Evolutionary conservation across 495 filamentous ascomycete species (phyloP), one percentile per base, ranked within the genome.

Genomic region (Copromyces sp.): DNA sequence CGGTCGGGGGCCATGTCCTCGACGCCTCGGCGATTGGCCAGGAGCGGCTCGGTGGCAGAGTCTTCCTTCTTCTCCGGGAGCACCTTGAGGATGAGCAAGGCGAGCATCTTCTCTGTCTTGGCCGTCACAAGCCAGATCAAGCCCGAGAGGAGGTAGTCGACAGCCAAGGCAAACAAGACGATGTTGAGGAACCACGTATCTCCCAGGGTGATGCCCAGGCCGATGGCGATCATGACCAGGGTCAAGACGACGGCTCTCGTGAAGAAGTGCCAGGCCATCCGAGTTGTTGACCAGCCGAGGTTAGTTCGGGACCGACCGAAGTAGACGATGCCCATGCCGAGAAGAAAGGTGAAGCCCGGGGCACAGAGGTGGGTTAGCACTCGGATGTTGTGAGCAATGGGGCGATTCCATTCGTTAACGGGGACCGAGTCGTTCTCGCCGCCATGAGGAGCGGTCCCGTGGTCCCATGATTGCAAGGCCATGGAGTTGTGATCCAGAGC

Each of bases 321-420:
- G 70, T 81, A 80, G 2, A 77, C 80, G 9, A 81, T 72, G 41
- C 80, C 80, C 74, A 82, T 80, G n/a, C 80, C 80, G 7, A 82
- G 77, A 11, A 82, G 73, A 44, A 82, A 81, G 7, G 77, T 80
- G 59, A 81, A 81, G 12, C 80, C 80, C 12, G 80, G 80, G 14
- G 78, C 80, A 71, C 79, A 82, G 45, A 81, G 75, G 69, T 82
- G 80, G 0, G 77, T 75, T 9, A 82, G 72, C 12, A 75, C 78
- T 12, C 80, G 77, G n/a, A 79, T 71, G 35, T 70, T 39, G 69
- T 75, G 76, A 17, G 76, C 77, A 3, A 75, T 40, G 3, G 80
- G 76, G 4, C 69, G 69, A 65, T 79, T 81, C 80, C 80, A 82
- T 39, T 74, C 47, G 38, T 71, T 47, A 4, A 80, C 76, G 12